Evolutionary conservation across 73 alveolate species (phyloP), one percentile per base, ranked within the genome.

Genomic region (Stentor coeruleus): DNA sequence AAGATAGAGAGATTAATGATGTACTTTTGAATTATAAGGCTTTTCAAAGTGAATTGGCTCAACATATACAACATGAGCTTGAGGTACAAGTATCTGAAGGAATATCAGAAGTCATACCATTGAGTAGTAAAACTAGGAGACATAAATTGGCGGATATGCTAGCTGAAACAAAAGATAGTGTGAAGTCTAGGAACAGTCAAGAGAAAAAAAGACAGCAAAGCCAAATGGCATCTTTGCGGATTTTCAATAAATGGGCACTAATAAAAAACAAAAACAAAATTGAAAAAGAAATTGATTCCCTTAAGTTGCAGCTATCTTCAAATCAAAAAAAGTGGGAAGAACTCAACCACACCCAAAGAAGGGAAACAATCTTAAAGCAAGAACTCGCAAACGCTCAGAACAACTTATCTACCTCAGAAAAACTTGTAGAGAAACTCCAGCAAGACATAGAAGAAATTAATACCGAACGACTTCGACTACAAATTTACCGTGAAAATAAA

Each of bases 271-370:
- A 77, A 3, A 93, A 90, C 3, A 92, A 90, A 72, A 90, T 87
- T 72, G 98, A 95, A 81, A 89, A 87, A 83, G 96, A 95, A 81
- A 89, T 95, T 57, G 93, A 83, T 73, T 88, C 84, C 77, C 82
- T 95, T 77, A 93, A 95, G 89, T 87, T 91, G 85, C 88, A 92
- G 82, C 89, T 93, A 83, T 82, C 97, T 11, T 89, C 91, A 59
- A 95, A 95, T 84, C 90, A 91, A 79, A 92, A 92, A 74, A 86
- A 91, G 35, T 95, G 99, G 98, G 98, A 95, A 82, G 89, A 93
- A 89, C 83, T 95, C 42, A 96, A 97, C 3, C 95, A 93, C 39
- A 96, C 98, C 0, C 96, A 95, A 55, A 91, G 95, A 76, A 85
- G 96, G 81, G 99, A 95, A 83, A 87, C 90, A 2, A 90, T 95